Percentiles rank a stretch among this genome's conserved stretches.
phyloP scores from a whole-genome alignment of 1,284 basidiomycete species.

The Trichosporon faecale region DNA sequence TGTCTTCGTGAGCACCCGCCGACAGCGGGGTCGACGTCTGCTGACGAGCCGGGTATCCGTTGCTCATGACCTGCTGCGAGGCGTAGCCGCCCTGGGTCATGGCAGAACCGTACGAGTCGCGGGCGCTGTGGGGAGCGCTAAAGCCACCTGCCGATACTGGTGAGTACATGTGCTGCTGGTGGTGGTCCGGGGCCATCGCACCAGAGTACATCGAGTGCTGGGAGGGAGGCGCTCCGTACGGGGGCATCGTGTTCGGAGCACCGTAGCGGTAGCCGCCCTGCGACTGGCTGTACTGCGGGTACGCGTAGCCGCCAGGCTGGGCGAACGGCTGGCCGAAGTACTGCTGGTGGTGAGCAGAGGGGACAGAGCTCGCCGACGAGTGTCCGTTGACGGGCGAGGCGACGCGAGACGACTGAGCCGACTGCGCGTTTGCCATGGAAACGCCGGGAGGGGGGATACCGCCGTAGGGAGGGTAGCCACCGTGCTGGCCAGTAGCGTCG shows the following conservation, averaged over 20 bases:
- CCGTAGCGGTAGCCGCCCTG: conserved; percentile 32
- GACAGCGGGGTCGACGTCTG: conserved; percentile 42
- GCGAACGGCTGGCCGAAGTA: conserved; percentile 41
- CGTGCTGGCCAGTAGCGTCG: conserved; percentile 34
- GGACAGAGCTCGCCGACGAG: conserved; percentile 38
- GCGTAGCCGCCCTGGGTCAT: conserved; percentile 37
- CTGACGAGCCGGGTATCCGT: conserved; percentile 43
- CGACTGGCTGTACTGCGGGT: conserved; percentile 34
- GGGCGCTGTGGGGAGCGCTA: conserved; percentile 33
- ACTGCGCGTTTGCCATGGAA: conserved; percentile 35
- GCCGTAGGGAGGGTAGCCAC: conserved; percentile 37
- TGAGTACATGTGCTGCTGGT: conserved; percentile 42
- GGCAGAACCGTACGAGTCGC: conserved; percentile 41
- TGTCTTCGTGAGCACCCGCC: conserved; percentile 29
- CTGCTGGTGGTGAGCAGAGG: conserved; percentile 34
- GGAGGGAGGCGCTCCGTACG: conserved; percentile 31
- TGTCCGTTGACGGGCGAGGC: conserved; percentile 48
- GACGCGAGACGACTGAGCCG: conserved; percentile 42
- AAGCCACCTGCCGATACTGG: conserved; percentile 36
- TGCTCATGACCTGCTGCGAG: conserved; percentile 35
- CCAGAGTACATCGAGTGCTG: conserved; percentile 42
- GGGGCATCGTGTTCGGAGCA: conserved; percentile 32
- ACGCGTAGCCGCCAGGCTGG: conserved; percentile 33
- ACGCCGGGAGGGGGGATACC: conserved; percentile 35
- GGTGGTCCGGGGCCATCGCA: conserved; percentile 39